A percentile compares a stretch with the other conserved stretches of the same genome.
phyloP scores from a whole-genome alignment of 1,139 yeast genomes.

The Saccharomyces hybrid region DNA sequence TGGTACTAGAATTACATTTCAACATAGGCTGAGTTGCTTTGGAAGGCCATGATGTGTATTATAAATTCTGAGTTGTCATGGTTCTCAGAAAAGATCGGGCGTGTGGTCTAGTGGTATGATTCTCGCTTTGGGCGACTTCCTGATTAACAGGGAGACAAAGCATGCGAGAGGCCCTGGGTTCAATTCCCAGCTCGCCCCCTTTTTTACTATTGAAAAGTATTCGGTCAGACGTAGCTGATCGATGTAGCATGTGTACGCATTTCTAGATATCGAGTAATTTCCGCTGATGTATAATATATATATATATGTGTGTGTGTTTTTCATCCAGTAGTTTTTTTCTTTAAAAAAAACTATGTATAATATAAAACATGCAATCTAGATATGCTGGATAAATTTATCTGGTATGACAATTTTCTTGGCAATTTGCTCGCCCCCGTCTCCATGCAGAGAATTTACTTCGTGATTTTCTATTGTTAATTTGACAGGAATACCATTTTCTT shows the following conservation, averaged over 20 bases:
- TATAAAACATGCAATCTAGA: background rate
- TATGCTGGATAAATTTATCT: background rate
- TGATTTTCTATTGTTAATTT: background rate
- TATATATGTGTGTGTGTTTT: background rate
- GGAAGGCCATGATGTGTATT: too few species aligned
- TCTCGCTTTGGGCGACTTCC: slow-evolving; percentile 7
- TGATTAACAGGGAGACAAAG: slow-evolving; percentile 1
- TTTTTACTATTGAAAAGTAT: background rate
- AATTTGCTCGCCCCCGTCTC: background rate
- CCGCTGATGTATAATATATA: background rate
- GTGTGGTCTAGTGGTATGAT: slow-evolving; percentile 10
- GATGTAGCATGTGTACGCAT: background rate
- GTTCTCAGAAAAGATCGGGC: slow-evolving; percentile 1
- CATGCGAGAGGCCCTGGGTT: slow-evolving; percentile 10
- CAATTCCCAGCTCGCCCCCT: slow-evolving; percentile 9
- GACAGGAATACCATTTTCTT: background rate
- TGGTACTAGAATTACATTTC: too few species aligned
- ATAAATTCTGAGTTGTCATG: too few species aligned
- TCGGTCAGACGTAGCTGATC: too few species aligned
- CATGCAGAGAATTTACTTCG: background rate
- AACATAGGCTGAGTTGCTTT: too few species aligned
- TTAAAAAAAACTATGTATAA: background rate
- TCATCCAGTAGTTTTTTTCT: background rate
- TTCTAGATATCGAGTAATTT: background rate
- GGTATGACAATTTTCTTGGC: background rate